Evolutionary conservation across 768 basidiomycete genomes (phyloP).

Genomic region (Pluteus cervinus): DNA sequence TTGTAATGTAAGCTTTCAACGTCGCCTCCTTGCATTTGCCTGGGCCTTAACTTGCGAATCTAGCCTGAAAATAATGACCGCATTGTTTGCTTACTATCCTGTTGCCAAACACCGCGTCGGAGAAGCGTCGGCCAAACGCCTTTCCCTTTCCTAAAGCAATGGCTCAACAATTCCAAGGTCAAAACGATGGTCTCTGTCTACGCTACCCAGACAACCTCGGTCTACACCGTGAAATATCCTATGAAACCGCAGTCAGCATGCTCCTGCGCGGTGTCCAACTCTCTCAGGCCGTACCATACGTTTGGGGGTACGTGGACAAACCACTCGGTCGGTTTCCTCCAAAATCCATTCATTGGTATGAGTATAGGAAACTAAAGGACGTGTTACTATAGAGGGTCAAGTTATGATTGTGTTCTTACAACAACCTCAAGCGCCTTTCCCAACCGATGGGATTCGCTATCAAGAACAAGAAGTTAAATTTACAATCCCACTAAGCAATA

Average conservation of each 20-base stretch:
- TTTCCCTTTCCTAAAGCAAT: conserved; percentile 3
- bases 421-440: conserved; percentile 52
- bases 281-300: conserved; percentile 55
- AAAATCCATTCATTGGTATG: conserved; percentile 4
- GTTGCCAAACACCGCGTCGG: conserved; percentile 10
- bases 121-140: conserved; percentile 1
- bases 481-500: conserved; percentile 39
- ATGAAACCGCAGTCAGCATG: conserved; percentile 55
- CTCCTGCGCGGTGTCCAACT: conserved; percentile 53
- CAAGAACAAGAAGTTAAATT: conserved; percentile 67
- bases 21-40: conserved; percentile 1
- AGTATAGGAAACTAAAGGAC: background rate
- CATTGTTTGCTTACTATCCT: conserved; percentile 10
- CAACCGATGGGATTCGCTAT: conserved; percentile 72
- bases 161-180: conserved; percentile 17
- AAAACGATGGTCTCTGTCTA: conserved; percentile 59
- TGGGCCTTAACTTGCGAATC: background rate
- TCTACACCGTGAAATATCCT: conserved; percentile 44
- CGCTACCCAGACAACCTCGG: conserved; percentile 66
- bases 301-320: conserved; percentile 75
- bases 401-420: conserved; percentile 63
- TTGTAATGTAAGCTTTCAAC: background rate
- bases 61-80: background rate
- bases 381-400: conserved; percentile 47
- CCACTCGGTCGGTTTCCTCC: conserved; percentile 48